Evolutionary conservation across 2,329 filamentous ascomycete species (phyloP).

Genomic region (Plectosphaerella sp.): DNA sequence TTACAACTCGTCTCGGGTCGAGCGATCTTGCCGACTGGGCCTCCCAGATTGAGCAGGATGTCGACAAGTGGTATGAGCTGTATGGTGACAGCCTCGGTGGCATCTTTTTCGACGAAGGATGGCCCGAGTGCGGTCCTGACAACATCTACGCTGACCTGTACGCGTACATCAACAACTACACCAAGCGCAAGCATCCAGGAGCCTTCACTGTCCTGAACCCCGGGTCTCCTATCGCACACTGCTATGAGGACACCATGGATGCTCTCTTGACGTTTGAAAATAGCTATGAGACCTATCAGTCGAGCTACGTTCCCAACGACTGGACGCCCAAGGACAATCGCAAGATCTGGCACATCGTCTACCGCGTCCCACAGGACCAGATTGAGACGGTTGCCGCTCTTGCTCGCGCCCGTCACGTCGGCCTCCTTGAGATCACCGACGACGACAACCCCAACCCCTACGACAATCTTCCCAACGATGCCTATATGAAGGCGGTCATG

Average conservation of each 20-base stretch:
- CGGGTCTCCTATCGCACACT: too few relatives aligned
- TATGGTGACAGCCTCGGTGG: too few relatives aligned
- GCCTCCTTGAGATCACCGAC: slow-evolving; percentile 6
- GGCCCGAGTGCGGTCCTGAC: too few relatives aligned
- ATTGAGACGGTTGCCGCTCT: slow-evolving; percentile 4
- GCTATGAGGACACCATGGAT: slow-evolving; percentile 16
- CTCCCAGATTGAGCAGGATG: too few relatives aligned
- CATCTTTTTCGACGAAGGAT: too few relatives aligned
- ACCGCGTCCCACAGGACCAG: slow-evolving; percentile 15
- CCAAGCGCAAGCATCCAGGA: too few relatives aligned
- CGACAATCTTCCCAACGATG: slow-evolving; percentile 6
- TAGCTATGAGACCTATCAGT: slow-evolving; percentile 18
- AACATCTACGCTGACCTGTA: too few relatives aligned
- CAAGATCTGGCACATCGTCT: slow-evolving; percentile 27
- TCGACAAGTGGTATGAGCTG: too few relatives aligned
- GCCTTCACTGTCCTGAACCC: too few relatives aligned
- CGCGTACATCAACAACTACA: too few relatives aligned
- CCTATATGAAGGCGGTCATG: slow-evolving; percentile 5
- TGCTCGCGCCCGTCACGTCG: slow-evolving; percentile 3
- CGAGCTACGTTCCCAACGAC: slow-evolving; percentile 15
- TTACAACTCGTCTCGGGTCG: too few relatives aligned
- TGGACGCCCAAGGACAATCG: slow-evolving; percentile 21
- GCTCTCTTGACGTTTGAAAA: slow-evolving; percentile 23
- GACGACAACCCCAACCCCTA: slow-evolving; percentile 6
- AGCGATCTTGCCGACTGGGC: too few relatives aligned